phyloP scores from a whole-genome alignment of 2,329 filamentous ascomycete genomes.

The Aspergillus ustus region DNA sequence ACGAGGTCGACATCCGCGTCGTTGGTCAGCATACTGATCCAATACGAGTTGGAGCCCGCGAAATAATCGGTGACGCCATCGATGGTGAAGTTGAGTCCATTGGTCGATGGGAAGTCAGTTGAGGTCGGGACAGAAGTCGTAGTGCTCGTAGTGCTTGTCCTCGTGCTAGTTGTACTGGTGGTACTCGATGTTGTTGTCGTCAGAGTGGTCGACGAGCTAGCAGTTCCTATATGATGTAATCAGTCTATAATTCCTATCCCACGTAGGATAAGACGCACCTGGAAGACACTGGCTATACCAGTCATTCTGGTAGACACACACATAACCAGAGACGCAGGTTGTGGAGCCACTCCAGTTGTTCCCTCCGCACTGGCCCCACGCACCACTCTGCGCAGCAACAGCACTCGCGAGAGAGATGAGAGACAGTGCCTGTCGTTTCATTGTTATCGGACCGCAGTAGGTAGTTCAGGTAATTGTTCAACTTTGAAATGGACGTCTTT shows the following conservation, averaged over 20 bases:
- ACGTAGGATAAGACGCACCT: background rate
- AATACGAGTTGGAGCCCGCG: conserved; percentile 58
- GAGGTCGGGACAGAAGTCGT: conserved; percentile 6
- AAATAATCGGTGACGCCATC: conserved; percentile 49
- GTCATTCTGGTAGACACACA: conserved; percentile 4
- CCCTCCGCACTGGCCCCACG: conserved; percentile 12
- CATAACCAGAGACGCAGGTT: conserved; percentile 7
- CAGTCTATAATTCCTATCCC: background rate
- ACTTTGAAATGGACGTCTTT: too few species aligned
- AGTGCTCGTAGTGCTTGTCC: background rate
- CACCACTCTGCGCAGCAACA: conserved; percentile 7
- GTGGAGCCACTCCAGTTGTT: conserved; percentile 6
- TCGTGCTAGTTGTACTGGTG: background rate
- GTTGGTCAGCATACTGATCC: conserved; percentile 56
- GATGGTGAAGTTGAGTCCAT: conserved; percentile 42
- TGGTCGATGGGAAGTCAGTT: conserved; percentile 27
- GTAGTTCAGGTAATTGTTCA: too few species aligned
- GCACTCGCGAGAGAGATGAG: conserved; percentile 1
- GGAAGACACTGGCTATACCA: conserved; percentile 15
- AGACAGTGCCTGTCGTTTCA: background rate
- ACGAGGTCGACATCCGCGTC: conserved; percentile 54
- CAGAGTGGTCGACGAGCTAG: background rate
- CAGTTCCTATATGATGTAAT: background rate
- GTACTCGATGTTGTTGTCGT: background rate
- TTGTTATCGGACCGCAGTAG: background rate